Evolutionary conservation across 2,329 filamentous ascomycete species (phyloP), one percentile per base, ranked within the genome.

Genomic region (Xylariaceae sp.): DNA sequence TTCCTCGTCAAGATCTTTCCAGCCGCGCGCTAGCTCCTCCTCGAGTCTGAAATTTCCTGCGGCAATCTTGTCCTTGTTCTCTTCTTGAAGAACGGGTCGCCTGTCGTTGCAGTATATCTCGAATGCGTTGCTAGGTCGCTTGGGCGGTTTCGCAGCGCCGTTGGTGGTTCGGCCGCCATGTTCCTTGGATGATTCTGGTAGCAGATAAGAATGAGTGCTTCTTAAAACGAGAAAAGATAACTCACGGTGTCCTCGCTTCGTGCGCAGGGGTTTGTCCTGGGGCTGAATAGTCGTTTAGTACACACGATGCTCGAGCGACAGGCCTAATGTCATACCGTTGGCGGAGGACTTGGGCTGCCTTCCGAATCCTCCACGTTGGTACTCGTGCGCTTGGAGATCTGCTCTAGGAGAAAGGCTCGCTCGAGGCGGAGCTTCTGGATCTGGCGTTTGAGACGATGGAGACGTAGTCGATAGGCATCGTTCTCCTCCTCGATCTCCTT

Each of bases 401-500:
- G 84, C 65, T 89, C 85, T 33, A 88, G 78, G 43, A 89, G 74
- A 61, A 89, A 87, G 22, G 89, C 88, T 57, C 90, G 83, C 74
- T 95, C 89, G 19, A 97, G 81, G 45, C 94, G 87, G 79, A 95
- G 84, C 74, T 97, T 97, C 70, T 95, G 88, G 61, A 97, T 87
- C 65, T 90, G 88, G 58, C 92, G 86, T 70, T 89, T 86, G 56
- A 96, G 83, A 44, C 92, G 87, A 39, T 82, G 78, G 58, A 96
- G 88, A 47, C 90, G 88, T 48, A 90, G 76, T 48, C 90, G 84
- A 43, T 90, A 87, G 51, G 88, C 82, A 63, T 96, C 91, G 70
- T 97, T 97, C 66, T 90, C 87, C 54, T 90, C 86, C 69, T 97
- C 92, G 63, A 97, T 90, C 69, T 97, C 92, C 69, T 86, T 88